A percentile compares a stretch with the other conserved stretches of the same genome.
Evolutionary conservation across 2,329 filamentous ascomycete species (phyloP).

Genomic region (Geosmithia flava): DNA sequence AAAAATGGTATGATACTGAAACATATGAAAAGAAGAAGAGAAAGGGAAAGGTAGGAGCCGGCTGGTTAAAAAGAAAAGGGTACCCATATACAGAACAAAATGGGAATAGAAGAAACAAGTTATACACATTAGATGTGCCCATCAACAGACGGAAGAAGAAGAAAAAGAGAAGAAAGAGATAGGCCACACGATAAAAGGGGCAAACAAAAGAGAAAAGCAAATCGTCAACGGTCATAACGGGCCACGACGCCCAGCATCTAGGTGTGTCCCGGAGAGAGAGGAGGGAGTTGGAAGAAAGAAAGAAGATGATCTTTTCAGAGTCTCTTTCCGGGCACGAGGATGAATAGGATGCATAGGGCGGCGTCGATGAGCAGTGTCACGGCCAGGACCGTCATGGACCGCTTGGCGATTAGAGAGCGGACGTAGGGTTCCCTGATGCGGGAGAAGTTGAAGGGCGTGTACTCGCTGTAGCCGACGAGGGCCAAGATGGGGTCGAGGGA

Average conservation of each 20-base stretch:
- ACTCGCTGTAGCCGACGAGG: conserved; percentile 83
- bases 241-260: neutral
- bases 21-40: neutral
- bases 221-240: neutral
- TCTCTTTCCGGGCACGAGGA: conserved; percentile 83
- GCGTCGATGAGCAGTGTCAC: conserved; percentile 68
- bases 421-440: conserved; percentile 85
- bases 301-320: conserved; percentile 35
- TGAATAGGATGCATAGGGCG: conserved; percentile 79
- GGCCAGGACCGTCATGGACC: conserved; percentile 67
- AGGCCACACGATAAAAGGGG: neutral
- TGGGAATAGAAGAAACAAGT: neutral
- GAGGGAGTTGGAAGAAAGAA: neutral
- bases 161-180: neutral
- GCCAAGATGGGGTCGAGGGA: conserved; percentile 87
- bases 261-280: neutral
- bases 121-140: too few relatives aligned
- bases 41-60: too few relatives aligned
- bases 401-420: conserved; percentile 70
- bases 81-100: neutral
- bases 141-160: neutral
- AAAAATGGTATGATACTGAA: neutral
- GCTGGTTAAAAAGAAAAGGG: too few relatives aligned
- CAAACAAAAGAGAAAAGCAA: neutral
- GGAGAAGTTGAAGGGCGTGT: conserved; percentile 88